Percentiles rank a stretch among this genome's conserved stretches.
Evolutionary conservation across 768 basidiomycete genomes (phyloP).

Genomic region (Phaeolepiota aurea): DNA sequence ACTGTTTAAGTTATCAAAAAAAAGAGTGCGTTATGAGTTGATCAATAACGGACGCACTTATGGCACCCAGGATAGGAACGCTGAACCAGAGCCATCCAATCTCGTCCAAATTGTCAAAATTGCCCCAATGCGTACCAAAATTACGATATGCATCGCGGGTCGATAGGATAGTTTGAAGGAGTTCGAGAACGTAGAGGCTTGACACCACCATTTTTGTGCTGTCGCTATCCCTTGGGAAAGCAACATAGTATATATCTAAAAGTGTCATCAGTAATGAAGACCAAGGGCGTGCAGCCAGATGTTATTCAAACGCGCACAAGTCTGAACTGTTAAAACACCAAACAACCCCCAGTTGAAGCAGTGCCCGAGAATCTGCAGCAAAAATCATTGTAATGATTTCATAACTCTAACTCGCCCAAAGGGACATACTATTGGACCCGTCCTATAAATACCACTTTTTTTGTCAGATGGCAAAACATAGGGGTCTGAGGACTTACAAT

Average conservation of each 20-base stretch:
- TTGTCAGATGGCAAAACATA: too few species aligned
- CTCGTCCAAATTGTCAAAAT: constrained; percentile 12
- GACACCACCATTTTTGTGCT: constrained; percentile 14
- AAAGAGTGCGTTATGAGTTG: not conserved
- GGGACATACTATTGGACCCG: too few species aligned
- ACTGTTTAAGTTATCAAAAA: not conserved
- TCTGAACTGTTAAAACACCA: constrained; percentile 13
- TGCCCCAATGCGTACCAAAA: constrained; percentile 17
- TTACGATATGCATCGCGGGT: constrained; percentile 15
- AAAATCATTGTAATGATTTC: too few species aligned
- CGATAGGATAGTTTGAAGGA: constrained; percentile 11
- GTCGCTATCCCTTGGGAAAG: constrained; percentile 15
- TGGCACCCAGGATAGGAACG: constrained; percentile 13
- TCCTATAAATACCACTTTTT: too few species aligned
- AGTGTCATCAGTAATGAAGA: not conserved
- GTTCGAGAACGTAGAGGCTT: constrained; percentile 9
- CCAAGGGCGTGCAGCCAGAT: not conserved
- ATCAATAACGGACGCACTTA: constrained; percentile 12
- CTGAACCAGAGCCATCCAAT: constrained; percentile 15
- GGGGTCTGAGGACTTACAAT: too few species aligned
- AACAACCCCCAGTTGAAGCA: constrained; percentile 11
- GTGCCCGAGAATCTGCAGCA: constrained; percentile 12
- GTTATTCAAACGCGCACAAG: too few species aligned
- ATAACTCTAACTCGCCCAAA: too few species aligned
- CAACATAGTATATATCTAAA: constrained; percentile 18